Evolutionary conservation across 1,284 basidiomycete genomes (phyloP), one percentile per base, ranked within the genome.

Genomic region (Ganoderma meredithae): DNA sequence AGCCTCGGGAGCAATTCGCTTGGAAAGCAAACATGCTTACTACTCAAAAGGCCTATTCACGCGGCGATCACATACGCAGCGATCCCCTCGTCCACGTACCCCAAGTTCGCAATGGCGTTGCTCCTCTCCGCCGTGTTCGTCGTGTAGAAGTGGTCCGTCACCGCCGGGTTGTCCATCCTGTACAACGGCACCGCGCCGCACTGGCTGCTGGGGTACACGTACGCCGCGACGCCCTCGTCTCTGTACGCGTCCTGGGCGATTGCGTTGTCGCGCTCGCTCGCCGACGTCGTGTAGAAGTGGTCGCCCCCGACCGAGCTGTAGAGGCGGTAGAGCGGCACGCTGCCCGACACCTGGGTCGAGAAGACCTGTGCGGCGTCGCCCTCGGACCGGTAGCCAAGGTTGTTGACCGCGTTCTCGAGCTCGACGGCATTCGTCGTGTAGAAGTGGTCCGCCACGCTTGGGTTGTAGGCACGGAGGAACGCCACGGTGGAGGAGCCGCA

Each of bases 211-310:
- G 68, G 43, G 22, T 66, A 63, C 12, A 69, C 64, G 56, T 60
- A 69, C 19, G 61, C 63, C 6, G 56, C 61, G 56, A 66, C 61
- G 58, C 62, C 68, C 60, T 62, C 64, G 59, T 58, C 33, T 5
- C 22, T 39, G 63, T 59, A 64, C 41, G 17, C 41, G 39, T 31
- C n/a, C 3, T 25, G 9, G 25, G 25, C 27, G 19, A 64, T 25
- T 7, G 40, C 49, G 53, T 33, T 53, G 44, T 58, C 39, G 55
- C 33, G 61, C 62, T 66, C 55, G 15, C 36, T 43, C 33, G 56
- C 66, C 10, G 49, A 58, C 5, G 44, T 60, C 19, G 68, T 72
- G 52, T 72, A 72, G 65, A 72, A 66, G 62, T 69, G 70, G 63
- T 71, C 53, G 13, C 9, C 22, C 40, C n/a, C 43, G 49, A 12